A percentile compares a stretch with the other conserved stretches of the same genome.
phyloP scores from a whole-genome alignment of 1,284 basidiomycete genomes.

The Xerocomus cyaneibrunnescens region DNA sequence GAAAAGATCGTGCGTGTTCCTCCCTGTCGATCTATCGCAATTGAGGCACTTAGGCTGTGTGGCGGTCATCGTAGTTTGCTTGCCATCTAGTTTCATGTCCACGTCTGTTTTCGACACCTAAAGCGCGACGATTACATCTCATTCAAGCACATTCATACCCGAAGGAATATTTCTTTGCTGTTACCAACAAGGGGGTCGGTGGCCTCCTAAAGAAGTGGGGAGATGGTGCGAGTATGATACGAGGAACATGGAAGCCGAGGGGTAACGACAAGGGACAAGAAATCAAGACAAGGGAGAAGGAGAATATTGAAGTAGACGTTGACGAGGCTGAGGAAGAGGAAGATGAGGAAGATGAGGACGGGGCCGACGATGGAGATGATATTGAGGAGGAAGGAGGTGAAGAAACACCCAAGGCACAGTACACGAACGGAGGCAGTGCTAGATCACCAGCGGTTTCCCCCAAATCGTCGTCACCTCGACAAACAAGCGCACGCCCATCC shows the following conservation, averaged over 20 bases:
- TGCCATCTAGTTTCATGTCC: conserved; percentile 72
- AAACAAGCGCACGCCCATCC: conserved; percentile 7
- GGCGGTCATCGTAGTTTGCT: conserved; percentile 58
- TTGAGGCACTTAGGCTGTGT: conserved; percentile 1
- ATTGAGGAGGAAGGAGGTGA: conserved; percentile 27
- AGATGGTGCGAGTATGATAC: conserved; percentile 73
- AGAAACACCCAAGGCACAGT: conserved; percentile 30
- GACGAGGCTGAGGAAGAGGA: conserved; percentile 28
- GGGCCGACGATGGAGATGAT: conserved; percentile 19
- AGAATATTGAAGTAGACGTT: conserved; percentile 32
- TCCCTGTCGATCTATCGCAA: conserved; percentile 1
- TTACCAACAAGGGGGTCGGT: conserved; percentile 86
- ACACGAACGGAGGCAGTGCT: conserved; percentile 12
- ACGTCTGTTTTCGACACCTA: conserved; percentile 71
- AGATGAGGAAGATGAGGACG: conserved; percentile 14
- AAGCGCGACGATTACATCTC: conserved; percentile 76
- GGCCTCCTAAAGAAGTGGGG: conserved; percentile 74
- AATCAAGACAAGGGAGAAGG: conserved; percentile 18
- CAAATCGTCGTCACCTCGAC: conserved; percentile 18
- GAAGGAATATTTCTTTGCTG: conserved; percentile 83
- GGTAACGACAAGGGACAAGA: conserved; percentile 15
- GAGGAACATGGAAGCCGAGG: conserved; percentile 65
- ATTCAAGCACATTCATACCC: conserved; percentile 82
- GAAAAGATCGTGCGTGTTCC: conserved; percentile 75
- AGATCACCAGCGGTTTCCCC: conserved; percentile 28